phyloP scores from a whole-genome alignment of 2,329 filamentous ascomycete genomes.

The Hypoxylon sp. region DNA sequence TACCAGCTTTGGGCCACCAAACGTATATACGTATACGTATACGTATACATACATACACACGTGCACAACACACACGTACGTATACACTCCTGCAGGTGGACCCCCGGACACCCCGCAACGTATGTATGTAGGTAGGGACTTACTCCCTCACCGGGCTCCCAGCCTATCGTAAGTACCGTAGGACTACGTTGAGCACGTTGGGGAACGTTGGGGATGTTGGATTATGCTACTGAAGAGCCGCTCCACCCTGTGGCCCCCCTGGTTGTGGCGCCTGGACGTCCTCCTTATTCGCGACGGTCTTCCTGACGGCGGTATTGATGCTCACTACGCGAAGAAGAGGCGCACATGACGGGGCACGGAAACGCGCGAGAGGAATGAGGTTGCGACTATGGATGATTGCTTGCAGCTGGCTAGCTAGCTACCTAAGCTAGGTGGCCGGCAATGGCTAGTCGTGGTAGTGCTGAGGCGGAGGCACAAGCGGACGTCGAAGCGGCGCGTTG shows the following conservation, averaged over 20 bases:
- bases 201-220: no score
- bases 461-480: background rate
- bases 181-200: background rate
- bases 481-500: background rate
- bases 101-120: no score
- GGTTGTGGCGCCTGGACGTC: background rate
- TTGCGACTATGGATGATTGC: background rate
- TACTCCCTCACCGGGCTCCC: no score
- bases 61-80: no score
- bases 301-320: background rate
- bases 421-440: no score
- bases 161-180: no score
- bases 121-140: no score
- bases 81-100: background rate
- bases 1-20: no score
- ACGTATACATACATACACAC: no score
- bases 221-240: background rate
- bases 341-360: slow-evolving; percentile 34
- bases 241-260: background rate
- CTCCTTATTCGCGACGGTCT: slow-evolving; percentile 6
- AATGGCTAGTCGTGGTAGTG: background rate
- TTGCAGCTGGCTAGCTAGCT: background rate
- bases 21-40: no score
- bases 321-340: slow-evolving; percentile 14
- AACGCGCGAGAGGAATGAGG: background rate